Evolutionary conservation across 148 eudicot species (phyloP), one percentile per base, ranked within the genome.

Genomic region (Gaultheria prostrata): DNA sequence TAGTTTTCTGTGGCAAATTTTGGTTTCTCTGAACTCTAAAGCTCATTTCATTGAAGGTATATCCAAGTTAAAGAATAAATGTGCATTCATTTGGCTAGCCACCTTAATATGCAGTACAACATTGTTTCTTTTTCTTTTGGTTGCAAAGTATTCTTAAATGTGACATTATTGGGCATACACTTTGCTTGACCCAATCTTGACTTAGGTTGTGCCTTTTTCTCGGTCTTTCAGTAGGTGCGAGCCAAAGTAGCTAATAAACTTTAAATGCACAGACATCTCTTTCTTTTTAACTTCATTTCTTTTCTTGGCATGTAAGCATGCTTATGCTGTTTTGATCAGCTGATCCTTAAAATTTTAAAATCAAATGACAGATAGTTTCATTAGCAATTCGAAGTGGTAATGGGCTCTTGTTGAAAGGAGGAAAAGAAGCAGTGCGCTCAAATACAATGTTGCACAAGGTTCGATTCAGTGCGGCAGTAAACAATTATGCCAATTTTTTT

Each of bases 321-420:
- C 12, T 48, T 69, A 28, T 85, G 20, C 69, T 77, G 48, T 70
- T 28, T 20, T 46, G 21, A 69, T 26, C n/a, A 33, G 6, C 80
- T 45, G 50, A 77, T 81, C 21, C 4, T 59, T 20, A 24, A 24
- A 35, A 32, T 76, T 71, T 82, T 26, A 30, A 28, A 67, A 32
- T 77, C 30, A 24, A 69, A 81, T 18, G 45, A 84, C 90, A 96
- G 98, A 96, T 96, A 72, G 98, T 97, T 90, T 93, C 98, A 48
- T 86, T 96, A 89, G 98, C 98, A 1, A 90, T 96, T 76, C 92
- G 95, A 28, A 92, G 92, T 85, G 98, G 98, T 80, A 96, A 96
- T 87, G 98, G 98, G 73, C 92, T 96, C 81, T 91, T 96, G 14
- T 85, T 96, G 83, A 96, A 96, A 89, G 98, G 98, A 82, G 98